phyloP scores from a whole-genome alignment of 441 rosid genomes.

The Pelargonium cotyledonis region DNA sequence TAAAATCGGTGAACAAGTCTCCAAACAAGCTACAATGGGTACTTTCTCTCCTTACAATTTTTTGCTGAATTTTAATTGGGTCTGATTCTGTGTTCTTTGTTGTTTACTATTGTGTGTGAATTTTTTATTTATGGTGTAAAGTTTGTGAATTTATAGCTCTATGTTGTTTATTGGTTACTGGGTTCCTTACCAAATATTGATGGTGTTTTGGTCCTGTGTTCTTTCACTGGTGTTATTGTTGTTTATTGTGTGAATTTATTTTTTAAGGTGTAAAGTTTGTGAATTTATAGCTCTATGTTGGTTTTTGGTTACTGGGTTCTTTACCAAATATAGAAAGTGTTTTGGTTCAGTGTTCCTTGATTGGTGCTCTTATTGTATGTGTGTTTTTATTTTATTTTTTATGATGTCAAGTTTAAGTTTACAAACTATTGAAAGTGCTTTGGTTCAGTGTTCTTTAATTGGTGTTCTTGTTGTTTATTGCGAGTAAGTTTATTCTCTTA shows the following conservation, averaged over 20 bases:
- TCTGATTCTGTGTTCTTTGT: neutral
- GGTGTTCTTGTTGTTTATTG: neutral
- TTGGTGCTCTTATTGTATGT: too few species aligned
- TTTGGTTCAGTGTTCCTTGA: neutral
- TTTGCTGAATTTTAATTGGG: neutral
- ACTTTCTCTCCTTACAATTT: constrained; percentile 8
- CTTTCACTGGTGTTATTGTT: neutral
- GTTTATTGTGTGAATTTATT: too few species aligned
- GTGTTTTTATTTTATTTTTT: too few species aligned
- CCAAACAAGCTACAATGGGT: constrained; percentile 89
- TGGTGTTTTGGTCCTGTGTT: neutral
- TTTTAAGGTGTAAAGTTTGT: neutral
- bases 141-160: neutral
- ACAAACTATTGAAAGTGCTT: too few species aligned
- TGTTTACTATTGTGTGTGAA: too few species aligned
- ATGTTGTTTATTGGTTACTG: constrained; percentile 1
- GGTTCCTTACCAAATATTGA: neutral
- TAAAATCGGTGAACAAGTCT: constrained; percentile 71
- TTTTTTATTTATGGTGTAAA: too few species aligned
- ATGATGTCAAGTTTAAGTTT: too few species aligned
- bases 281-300: neutral
- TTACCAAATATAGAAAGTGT: neutral
- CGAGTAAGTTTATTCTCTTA: neutral
- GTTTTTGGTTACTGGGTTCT: constrained; percentile 8
- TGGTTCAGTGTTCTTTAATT: too few species aligned